These are phyloP conservation scores for Tremella yokohamensis DNA, from an alignment of 768 basidiomycete species.

Conservation along the genomic window DNA sequence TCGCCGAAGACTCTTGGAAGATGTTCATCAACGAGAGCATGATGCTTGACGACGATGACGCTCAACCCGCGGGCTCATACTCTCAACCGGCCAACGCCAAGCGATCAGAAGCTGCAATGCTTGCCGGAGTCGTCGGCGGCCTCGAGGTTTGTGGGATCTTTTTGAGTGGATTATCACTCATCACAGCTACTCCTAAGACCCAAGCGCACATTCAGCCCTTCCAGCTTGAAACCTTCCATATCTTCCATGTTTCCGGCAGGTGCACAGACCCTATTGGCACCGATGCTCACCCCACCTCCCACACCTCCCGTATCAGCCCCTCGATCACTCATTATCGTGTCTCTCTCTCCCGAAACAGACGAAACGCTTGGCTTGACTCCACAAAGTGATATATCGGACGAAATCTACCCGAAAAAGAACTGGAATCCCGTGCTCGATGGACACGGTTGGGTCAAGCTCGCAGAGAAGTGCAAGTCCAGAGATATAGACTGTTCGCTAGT, in stretches of 20 bases:
- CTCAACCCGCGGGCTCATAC: background rate
- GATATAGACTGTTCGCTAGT: slow-evolving; percentile 20
- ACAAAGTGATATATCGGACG: background rate
- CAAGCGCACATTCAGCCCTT: background rate
- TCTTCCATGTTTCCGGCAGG: slow-evolving; percentile 10
- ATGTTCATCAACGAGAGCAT: background rate
- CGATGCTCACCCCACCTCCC: slow-evolving; percentile 7
- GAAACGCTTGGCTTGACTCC: slow-evolving; percentile 1
- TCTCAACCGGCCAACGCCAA: background rate
- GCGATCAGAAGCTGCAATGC: slow-evolving; percentile 7
- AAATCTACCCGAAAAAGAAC: slow-evolving; percentile 7
- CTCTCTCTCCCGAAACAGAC: background rate
- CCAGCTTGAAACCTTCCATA: slow-evolving; percentile 1
- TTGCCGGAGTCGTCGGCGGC: slow-evolving; percentile 21
- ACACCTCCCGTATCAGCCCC: slow-evolving; percentile 10
- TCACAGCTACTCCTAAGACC: background rate
- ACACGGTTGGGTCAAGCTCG: slow-evolving; percentile 16
- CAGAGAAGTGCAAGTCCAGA: slow-evolving; percentile 11
- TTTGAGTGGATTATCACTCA: background rate
- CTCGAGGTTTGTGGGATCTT: slow-evolving; percentile 25
- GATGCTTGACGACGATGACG: background rate
- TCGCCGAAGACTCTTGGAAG: slow-evolving; percentile 6
- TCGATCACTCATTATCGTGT: background rate
- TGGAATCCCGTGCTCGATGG: slow-evolving; percentile 20
- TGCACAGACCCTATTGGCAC: slow-evolving; percentile 10